Conservation (phyloP, 1,284 basidiomycete genomes). For the Abortiporus biennis region DNA sequence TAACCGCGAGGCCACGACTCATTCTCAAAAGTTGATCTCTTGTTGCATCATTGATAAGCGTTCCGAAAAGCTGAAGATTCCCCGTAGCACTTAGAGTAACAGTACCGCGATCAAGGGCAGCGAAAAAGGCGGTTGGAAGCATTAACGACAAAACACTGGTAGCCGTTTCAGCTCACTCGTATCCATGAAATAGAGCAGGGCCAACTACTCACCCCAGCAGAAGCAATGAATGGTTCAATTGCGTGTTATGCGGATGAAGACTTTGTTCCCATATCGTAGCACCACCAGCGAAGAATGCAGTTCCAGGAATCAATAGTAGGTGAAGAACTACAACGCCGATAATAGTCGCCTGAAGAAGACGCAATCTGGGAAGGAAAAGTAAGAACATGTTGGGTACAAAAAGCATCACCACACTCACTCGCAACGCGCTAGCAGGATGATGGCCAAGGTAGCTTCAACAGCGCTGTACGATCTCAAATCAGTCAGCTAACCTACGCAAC, state of each 20-base stretch:
- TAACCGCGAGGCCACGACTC: slow-evolving; percentile 55
- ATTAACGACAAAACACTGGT: slow-evolving; percentile 53
- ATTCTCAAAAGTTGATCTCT: slow-evolving; percentile 45
- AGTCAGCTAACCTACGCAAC: not conserved
- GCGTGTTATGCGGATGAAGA: slow-evolving; percentile 41
- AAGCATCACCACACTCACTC: slow-evolving; percentile 38
- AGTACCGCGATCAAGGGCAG: slow-evolving; percentile 43
- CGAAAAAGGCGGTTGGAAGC: slow-evolving; percentile 60
- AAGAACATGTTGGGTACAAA: not conserved
- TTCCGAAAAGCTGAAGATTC: slow-evolving; percentile 8
- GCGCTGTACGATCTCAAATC: slow-evolving; percentile 19
- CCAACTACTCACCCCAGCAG: slow-evolving; percentile 47
- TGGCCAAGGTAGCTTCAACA: slow-evolving; percentile 59
- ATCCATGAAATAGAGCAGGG: not conserved
- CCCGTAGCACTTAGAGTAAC: slow-evolving; percentile 18
- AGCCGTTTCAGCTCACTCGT: not conserved
- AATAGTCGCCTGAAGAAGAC: slow-evolving; percentile 54
- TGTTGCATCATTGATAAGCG: slow-evolving; percentile 32
- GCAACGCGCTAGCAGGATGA: slow-evolving; percentile 58
- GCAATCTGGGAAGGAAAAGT: slow-evolving; percentile 29
- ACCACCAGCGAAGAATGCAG: slow-evolving; percentile 56
- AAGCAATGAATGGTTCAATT: slow-evolving; percentile 63
- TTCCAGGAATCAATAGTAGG: slow-evolving; percentile 54
- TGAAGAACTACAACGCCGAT: slow-evolving; percentile 58
- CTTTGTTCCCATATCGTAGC: slow-evolving; percentile 45